Base-by-base conservation (phyloP, 805 yeast species). In the Zygotorulaspora florentina region DNA sequence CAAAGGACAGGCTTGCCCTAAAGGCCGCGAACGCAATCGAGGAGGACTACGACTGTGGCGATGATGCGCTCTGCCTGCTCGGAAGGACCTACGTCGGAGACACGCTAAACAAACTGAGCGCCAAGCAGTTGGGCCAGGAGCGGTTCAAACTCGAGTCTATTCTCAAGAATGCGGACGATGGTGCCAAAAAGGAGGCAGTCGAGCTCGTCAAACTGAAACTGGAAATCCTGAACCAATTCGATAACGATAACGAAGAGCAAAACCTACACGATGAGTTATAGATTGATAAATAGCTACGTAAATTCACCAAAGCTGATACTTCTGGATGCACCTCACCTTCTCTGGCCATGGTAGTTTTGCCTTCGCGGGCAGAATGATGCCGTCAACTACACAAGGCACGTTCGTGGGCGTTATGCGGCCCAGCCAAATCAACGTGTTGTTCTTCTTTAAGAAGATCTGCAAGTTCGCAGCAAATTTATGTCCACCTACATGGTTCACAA, bases 381-480 rank as follows among this genome's bases (percentile, higher is more conserved):
- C 81, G 54, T 88, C 85, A 43, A 87, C 86, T 8, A 91, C 80
- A 2, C 85, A 83, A 46, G 75, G 74, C 18, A 83, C 85, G 57
- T 87, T 86, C 42, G 74, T 72, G 3, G 98, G 98, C 2, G 78
- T 73, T 45, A 95, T 83, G 50, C 91, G 75, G 1, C 95, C 99
- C 60, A 87, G 70, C 97, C 97, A 89, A 25, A 89, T 77, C 47
- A 83, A 81, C 53, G 86, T 68, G 16, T 48, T 48, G 2, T 64
- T 48, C 3, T 52, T 57, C 52, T 75, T 80, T 52, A 81, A 68
- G 61, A 88, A 89, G 12, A 91, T 77, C 42, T 88, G 74, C 2
- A 87, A 85, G 63, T 91, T 91, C 2, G 97, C 97, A 1, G 93
- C 88, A 66, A 73, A 93, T 65, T 93, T 93, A 67, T 91, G 99